Evolutionary conservation across 2,329 filamentous ascomycete species (phyloP).

Genomic region (Didymella pinodella): DNA sequence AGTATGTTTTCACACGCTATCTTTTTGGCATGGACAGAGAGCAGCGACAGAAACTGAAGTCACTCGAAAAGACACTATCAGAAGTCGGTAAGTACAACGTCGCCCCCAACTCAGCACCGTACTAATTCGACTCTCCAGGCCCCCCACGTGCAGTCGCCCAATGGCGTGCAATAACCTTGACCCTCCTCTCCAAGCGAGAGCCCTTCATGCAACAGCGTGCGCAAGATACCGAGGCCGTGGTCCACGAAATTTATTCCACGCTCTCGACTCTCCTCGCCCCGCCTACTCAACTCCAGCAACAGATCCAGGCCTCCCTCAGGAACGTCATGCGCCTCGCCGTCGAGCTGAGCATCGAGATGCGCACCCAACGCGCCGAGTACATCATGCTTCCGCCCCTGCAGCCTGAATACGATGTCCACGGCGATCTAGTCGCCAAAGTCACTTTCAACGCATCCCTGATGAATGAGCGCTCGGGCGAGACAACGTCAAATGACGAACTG

Average conservation of each 20-base stretch:
- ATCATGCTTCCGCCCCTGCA: slow-evolving; percentile 97
- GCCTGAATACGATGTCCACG: slow-evolving; percentile 92
- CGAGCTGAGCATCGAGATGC: slow-evolving; percentile 93
- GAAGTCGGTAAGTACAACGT: slow-evolving; percentile 70
- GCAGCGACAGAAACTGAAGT: slow-evolving; percentile 96
- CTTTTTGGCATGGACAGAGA: slow-evolving; percentile 98
- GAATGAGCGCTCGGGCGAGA: slow-evolving; percentile 85
- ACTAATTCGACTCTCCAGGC: slow-evolving; percentile 51
- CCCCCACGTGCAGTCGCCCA: slow-evolving; percentile 89
- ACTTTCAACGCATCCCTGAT: slow-evolving; percentile 92
- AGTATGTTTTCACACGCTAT: slow-evolving; percentile 97
- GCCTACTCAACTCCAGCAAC: slow-evolving; percentile 77
- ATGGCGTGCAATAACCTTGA: slow-evolving; percentile 95
- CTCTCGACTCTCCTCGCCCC: slow-evolving; percentile 86
- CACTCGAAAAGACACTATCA: slow-evolving; percentile 86
- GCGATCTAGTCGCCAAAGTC: slow-evolving; percentile 86
- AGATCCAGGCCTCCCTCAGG: slow-evolving; percentile 83
- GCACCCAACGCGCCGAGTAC: slow-evolving; percentile 94
- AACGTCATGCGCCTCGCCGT: slow-evolving; percentile 90
- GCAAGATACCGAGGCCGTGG: slow-evolving; percentile 94
- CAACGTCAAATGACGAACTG: slow-evolving; percentile 77
- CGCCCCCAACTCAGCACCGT: not conserved
- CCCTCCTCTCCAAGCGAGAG: slow-evolving; percentile 80
- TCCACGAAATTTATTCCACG: slow-evolving; percentile 86
- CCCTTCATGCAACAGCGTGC: slow-evolving; percentile 84